Evolutionary conservation across 371 early-diverging fungal genomes (phyloP).

Genomic region (Aphelidium insulamus): DNA sequence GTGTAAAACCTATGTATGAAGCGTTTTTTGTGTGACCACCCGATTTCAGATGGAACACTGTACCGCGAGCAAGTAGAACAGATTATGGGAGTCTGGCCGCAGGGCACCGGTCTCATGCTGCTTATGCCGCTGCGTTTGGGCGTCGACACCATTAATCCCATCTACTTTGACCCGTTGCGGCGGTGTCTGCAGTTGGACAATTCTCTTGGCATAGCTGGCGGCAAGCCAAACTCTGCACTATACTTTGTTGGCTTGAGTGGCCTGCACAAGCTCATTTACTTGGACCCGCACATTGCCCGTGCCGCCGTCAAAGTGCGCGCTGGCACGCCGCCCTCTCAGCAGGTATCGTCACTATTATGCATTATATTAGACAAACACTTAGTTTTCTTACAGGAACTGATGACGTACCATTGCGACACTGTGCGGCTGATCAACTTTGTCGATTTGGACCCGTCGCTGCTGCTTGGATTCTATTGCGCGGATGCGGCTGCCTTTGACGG

Average conservation of each 20-base stretch:
- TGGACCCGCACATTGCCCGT: conserved; percentile 82
- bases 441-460: conserved; percentile 75
- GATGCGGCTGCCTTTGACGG: conserved; percentile 33
- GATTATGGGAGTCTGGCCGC: no score
- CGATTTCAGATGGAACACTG: conserved; percentile 6
- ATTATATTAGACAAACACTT: no score
- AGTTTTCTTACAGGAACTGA: conserved; percentile 28
- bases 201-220: no score
- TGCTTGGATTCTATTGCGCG: conserved; percentile 66
- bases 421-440: conserved; percentile 45
- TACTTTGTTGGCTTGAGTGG: no score
- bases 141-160: conserved; percentile 55
- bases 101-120: conserved; percentile 47
- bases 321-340: conserved; percentile 2
- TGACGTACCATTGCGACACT: conserved; percentile 55
- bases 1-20: conserved; percentile 5
- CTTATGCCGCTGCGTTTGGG: conserved; percentile 74
- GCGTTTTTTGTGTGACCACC: neutral
- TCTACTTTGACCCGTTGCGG: conserved; percentile 52
- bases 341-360: no score
- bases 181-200: no score
- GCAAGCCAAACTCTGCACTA: no score
- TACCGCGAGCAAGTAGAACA: no score
- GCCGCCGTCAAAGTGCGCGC: conserved; percentile 18
- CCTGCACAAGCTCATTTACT: conserved; percentile 60